phyloP scores from a whole-genome alignment of 2,329 filamentous ascomycete species.

The Passalora sequoiae region DNA sequence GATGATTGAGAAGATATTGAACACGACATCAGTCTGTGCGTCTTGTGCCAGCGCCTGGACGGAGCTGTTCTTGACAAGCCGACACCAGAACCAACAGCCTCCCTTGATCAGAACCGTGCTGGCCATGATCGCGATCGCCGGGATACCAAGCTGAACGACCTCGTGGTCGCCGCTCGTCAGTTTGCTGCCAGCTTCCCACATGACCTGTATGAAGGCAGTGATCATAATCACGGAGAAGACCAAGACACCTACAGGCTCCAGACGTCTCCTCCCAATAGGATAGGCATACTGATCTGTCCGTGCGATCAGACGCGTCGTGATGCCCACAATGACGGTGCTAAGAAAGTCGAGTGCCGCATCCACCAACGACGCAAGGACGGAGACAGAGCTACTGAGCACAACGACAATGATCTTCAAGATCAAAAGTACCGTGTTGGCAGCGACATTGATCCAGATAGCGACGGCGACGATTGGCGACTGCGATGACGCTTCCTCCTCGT shows the following conservation, averaged over 20 bases:
- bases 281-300: constrained; percentile 70
- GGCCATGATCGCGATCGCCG: constrained; percentile 75
- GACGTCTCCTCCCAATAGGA: constrained; percentile 68
- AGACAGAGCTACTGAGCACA: constrained; percentile 72
- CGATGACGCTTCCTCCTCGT: constrained; percentile 65
- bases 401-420: constrained; percentile 73
- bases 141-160: constrained; percentile 66
- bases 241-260: constrained; percentile 75
- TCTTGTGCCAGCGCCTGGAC: constrained; percentile 73
- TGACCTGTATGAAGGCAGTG: constrained; percentile 75
- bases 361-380: constrained; percentile 72
- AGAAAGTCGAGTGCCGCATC: constrained; percentile 77
- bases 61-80: constrained; percentile 76
- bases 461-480: constrained; percentile 71
- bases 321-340: constrained; percentile 75
- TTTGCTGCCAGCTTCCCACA: constrained; percentile 62
- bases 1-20: constrained; percentile 83
- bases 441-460: constrained; percentile 80
- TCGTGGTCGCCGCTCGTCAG: constrained; percentile 57
- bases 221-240: constrained; percentile 85
- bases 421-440: constrained; percentile 70
- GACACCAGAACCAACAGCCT: constrained; percentile 80
- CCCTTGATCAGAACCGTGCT: constrained; percentile 77
- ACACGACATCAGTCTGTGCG: constrained; percentile 71
- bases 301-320: constrained; percentile 68